Evolutionary conservation across 2,329 filamentous ascomycete species (phyloP).

Genomic region (Ambrosiella xylebori): DNA sequence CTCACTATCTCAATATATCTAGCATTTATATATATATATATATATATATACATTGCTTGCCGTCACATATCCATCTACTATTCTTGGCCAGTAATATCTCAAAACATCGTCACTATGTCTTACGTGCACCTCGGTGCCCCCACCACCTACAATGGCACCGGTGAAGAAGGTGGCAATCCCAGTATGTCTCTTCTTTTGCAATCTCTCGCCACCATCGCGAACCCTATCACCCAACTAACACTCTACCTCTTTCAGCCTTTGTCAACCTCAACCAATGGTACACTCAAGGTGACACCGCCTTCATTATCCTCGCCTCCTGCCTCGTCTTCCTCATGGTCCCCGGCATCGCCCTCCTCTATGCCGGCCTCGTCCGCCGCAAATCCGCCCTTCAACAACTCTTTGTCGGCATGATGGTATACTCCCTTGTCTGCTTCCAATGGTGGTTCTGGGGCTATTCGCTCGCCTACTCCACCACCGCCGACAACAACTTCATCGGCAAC

Average conservation of each 20-base stretch:
- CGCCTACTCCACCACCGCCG: slow-evolving; percentile 67
- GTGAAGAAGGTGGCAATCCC: slow-evolving; percentile 56
- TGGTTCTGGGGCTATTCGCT: slow-evolving; percentile 99
- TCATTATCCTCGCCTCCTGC: slow-evolving; percentile 73
- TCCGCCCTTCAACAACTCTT: slow-evolving; percentile 94
- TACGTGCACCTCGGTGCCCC: slow-evolving; percentile 43
- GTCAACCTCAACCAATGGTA: slow-evolving; percentile 96
- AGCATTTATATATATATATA: too few relatives aligned
- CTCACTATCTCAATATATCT: too few relatives aligned
- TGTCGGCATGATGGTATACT: slow-evolving; percentile 88
- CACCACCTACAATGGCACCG: slow-evolving; percentile 44
- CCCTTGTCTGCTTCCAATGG: slow-evolving; percentile 92
- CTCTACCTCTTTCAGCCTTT: slow-evolving; percentile 34
- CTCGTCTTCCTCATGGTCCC: slow-evolving; percentile 97
- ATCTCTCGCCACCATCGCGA: slow-evolving; percentile 3
- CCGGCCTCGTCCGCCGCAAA: slow-evolving; percentile 90
- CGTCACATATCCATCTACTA: too few relatives aligned
- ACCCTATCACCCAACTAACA: slow-evolving; percentile 1
- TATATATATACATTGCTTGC: too few relatives aligned
- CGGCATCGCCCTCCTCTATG: slow-evolving; percentile 93
- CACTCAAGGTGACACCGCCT: slow-evolving; percentile 78
- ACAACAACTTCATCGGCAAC: slow-evolving; percentile 83
- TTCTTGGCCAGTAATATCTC: too few relatives aligned
- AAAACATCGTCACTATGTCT: slow-evolving; percentile 28
- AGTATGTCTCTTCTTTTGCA: slow-evolving; percentile 2